These are phyloP conservation scores for Lentinula sp. DNA, from an alignment of 768 basidiomycete genomes.

Conservation along the genomic window DNA sequence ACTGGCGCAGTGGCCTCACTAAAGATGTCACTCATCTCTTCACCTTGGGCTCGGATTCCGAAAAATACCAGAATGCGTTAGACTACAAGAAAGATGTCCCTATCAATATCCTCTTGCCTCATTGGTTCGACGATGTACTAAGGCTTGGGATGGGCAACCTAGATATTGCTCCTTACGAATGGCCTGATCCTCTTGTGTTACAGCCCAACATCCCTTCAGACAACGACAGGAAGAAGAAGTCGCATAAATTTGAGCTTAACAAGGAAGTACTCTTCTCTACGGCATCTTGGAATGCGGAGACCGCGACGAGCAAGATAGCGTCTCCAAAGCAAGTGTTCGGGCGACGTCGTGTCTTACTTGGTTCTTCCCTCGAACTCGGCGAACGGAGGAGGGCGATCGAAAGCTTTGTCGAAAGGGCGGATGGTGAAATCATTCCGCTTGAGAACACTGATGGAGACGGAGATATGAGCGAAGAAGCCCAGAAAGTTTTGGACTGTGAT, in stretches of 20 bases:
- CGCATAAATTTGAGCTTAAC: conserved; percentile 21
- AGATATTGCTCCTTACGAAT: conserved; percentile 53
- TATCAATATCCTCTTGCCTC: conserved; percentile 74
- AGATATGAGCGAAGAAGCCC: conserved; percentile 28
- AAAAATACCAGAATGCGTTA: conserved; percentile 47
- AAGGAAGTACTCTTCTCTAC: conserved; percentile 30
- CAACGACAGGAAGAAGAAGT: conserved; percentile 19
- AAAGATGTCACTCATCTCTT: conserved; percentile 88
- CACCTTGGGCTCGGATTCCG: conserved; percentile 41
- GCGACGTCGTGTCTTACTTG: conserved; percentile 54
- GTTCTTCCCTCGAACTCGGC: conserved; percentile 48
- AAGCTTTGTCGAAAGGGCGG: conserved; percentile 51
- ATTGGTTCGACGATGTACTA: conserved; percentile 86
- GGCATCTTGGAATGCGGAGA: conserved; percentile 17
- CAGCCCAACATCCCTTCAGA: conserved; percentile 17
- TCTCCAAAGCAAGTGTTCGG: conserved; percentile 43
- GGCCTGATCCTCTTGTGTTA: conserved; percentile 64
- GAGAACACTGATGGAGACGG: conserved; percentile 18
- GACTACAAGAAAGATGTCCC: conserved; percentile 45
- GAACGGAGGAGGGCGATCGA: conserved; percentile 50
- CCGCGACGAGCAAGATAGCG: conserved; percentile 7
- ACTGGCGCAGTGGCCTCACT: conserved; percentile 72
- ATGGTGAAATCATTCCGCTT: conserved; percentile 41
- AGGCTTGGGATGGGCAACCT: conserved; percentile 47
- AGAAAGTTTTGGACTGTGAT: conserved; percentile 49